Evolutionary conservation across 306 rosid species (phyloP), one percentile per base, ranked within the genome.

Genomic region (Castanea mollissima): DNA sequence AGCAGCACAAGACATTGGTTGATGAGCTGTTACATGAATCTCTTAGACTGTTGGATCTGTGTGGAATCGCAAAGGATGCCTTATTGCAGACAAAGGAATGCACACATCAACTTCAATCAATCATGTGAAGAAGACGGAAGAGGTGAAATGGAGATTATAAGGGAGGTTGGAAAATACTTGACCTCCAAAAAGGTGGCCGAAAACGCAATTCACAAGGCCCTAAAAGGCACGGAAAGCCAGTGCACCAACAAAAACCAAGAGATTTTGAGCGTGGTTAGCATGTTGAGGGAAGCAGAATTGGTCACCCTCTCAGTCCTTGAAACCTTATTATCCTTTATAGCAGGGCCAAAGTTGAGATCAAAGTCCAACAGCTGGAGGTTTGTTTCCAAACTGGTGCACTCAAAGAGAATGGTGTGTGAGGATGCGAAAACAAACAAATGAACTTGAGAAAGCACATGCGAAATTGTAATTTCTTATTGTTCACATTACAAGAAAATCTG

Each of bases 11-110:
- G 78, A 83, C 74, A 63, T 70, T 85, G 85, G 76, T 80, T 31
- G 77, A 86, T 68, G 89, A 80, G 20, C 54, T 83, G 5, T 80
- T 83, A 55, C 87, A 86, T 46, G 87, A 87, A 10, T 80, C 85
- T 27, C 71, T 83, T 38, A 78, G 74, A 78, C 83, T 86, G 41
- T 80, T 86, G 60, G 87, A 86, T 52, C 44, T 80, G 75, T 86
- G 89, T 2, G 16, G 82, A 8, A 70, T 76, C 31, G 73, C 85
- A 1, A 86, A 86, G 76, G 87, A 72, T 72, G 76, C 60, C n/a
- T 15, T 82, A 10, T 74, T 82, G 14, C 89, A 85, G 69, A 85
- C 75, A 2, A 85, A 85, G 77, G 89, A 79, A 77, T 82, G 82
- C 54, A 71, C 54, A 1, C 82, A 79, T 0, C 84, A 79, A 19